Conservation (phyloP, 1,284 basidiomycete species). For the Schizopora paradoxa region DNA sequence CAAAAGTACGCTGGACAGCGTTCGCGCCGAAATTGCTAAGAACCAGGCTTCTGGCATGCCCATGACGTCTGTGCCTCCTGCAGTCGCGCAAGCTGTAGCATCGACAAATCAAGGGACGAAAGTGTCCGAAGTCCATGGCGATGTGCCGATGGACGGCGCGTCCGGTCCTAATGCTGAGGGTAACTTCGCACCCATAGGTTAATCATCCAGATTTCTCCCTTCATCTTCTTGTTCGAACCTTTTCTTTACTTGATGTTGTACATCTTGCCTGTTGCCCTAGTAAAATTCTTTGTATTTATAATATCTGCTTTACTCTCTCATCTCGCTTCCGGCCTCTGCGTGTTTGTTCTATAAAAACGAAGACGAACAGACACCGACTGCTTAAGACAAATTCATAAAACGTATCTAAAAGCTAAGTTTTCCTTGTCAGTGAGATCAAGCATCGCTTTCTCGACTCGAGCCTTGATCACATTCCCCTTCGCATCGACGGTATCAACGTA, state of each 20-base stretch:
- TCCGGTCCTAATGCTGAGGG: constrained; percentile 29
- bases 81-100: constrained; percentile 37
- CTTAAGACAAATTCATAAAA: constrained; percentile 21
- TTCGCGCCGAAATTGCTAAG: constrained; percentile 57
- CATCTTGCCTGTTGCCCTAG: too few relatives aligned
- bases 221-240: too few relatives aligned
- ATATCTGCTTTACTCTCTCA: too few relatives aligned
- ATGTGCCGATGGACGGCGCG: constrained; percentile 27
- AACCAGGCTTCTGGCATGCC: constrained; percentile 28
- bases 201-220: constrained; percentile 5
- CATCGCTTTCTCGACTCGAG: constrained; percentile 23
- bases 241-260: too few relatives aligned
- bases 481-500: constrained; percentile 23
- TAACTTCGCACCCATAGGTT: constrained; percentile 27
- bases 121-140: constrained; percentile 43
- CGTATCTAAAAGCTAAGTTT: constrained; percentile 25
- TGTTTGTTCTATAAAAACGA: too few relatives aligned
- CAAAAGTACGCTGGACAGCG: constrained; percentile 60
- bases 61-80: constrained; percentile 26
- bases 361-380: too few relatives aligned
- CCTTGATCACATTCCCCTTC: constrained; percentile 17
- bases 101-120: constrained; percentile 54
- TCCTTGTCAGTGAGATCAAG: constrained; percentile 26
- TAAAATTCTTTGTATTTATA: too few relatives aligned
- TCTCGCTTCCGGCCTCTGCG: too few relatives aligned